Evolutionary conservation across 2,329 filamentous ascomycete genomes (phyloP).

Genomic region (Fusarium redolens): DNA sequence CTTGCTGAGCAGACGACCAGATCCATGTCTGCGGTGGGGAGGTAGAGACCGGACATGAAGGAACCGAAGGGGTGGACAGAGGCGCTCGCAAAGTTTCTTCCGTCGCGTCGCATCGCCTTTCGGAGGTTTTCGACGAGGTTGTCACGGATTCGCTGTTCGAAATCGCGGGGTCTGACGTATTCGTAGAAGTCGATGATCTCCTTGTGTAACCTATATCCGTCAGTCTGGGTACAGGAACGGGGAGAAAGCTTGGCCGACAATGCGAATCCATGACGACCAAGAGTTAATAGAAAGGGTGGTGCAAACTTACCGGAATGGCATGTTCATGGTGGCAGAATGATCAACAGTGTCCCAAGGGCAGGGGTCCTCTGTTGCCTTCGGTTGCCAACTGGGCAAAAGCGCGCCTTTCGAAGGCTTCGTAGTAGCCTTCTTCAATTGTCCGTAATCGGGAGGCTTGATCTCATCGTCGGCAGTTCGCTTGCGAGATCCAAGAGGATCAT

Average conservation of each 20-base stretch:
- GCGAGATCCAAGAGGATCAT: slow-evolving; percentile 67
- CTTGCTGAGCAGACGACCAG: slow-evolving; percentile 77
- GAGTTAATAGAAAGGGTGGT: not conserved
- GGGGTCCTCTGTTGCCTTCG: slow-evolving; percentile 54
- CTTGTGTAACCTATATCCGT: slow-evolving; percentile 76
- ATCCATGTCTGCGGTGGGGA: slow-evolving; percentile 89
- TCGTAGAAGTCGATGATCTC: slow-evolving; percentile 92
- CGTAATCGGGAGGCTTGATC: slow-evolving; percentile 68
- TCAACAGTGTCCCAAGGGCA: slow-evolving; percentile 73
- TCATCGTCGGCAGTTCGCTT: slow-evolving; percentile 81
- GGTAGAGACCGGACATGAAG: slow-evolving; percentile 82
- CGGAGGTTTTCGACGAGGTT: slow-evolving; percentile 78
- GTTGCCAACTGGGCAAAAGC: slow-evolving; percentile 65
- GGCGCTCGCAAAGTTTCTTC: slow-evolving; percentile 65
- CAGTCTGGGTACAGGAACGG: not conserved
- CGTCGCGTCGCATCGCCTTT: slow-evolving; percentile 63
- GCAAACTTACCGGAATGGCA: slow-evolving; percentile 66
- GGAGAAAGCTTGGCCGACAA: too few species aligned
- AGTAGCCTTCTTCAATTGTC: slow-evolving; percentile 62
- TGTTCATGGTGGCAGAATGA: slow-evolving; percentile 64
- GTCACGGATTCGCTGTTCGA: slow-evolving; percentile 80
- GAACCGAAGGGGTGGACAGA: slow-evolving; percentile 87
- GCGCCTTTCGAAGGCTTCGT: slow-evolving; percentile 63
- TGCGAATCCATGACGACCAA: not conserved
- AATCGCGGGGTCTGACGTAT: slow-evolving; percentile 80